Base-by-base conservation (phyloP, 768 basidiomycete genomes). In the Pisolithus marmoratus region DNA sequence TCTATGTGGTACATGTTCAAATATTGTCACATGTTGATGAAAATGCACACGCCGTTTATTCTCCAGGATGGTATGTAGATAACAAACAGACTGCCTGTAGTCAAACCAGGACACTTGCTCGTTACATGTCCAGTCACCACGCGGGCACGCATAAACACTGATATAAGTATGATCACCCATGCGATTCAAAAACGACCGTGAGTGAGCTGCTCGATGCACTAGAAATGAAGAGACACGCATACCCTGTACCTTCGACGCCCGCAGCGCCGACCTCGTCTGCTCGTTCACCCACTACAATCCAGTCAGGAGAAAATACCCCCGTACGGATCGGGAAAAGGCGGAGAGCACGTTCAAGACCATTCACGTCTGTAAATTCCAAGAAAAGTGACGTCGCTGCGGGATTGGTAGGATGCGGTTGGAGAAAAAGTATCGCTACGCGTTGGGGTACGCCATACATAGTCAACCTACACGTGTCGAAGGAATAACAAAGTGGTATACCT, bases 271-370 rank as follows among this genome's bases (percentile, higher is more conserved):
- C 65, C 41, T 52, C 60, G 56, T 86, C 86, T 19, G 81, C 74
- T 12, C 66, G 63, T 14, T 67, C 67, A 9, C 80, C 76, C 4
- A 84, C 71, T 17, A 90, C 74, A 6, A 90, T 58, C 89, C 91
- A 94, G 59, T 90, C 87, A 1, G 90, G 88, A 1, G 79, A 74
- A 8, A 81, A 66, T 3, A 92, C 74, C 4, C 90, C 90, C 2
- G 92, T 95, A 19, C 93, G 81, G 23, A 90, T 78, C 4, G 93
- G 92, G 61, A 94, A 87, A n/a, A 93, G 68, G 42, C 86, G 78
- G 2, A 77, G 65, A 1, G 78, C 81, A 49, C 83, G 73, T 65
- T 94, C 93, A 4, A 91, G 70, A 2, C 83, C 84, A 1, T 65
- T 58, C 0, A 59, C 57, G 55, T 84, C 81, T 4, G 79, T 77